phyloP scores from a whole-genome alignment of 139 green algal species.

The Edaphochlamys debaryana region DNA sequence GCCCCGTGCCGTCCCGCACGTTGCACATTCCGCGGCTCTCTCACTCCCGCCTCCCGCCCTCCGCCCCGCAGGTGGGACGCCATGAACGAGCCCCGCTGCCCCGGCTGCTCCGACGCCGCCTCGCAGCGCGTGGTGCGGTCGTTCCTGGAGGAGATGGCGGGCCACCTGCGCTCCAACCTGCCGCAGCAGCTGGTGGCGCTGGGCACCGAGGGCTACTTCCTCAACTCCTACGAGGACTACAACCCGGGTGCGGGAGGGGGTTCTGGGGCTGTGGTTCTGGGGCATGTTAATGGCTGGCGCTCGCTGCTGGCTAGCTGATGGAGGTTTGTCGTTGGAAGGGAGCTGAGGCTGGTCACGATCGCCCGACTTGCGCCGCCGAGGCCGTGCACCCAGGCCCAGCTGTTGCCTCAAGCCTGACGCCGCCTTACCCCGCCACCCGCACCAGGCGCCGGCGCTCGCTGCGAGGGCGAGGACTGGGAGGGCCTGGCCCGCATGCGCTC shows the following conservation, averaged over 20 bases:
- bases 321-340: too few relatives aligned
- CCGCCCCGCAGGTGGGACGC: background rate
- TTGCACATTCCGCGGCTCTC: too few relatives aligned
- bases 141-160: background rate
- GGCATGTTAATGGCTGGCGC: background rate
- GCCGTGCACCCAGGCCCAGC: too few relatives aligned
- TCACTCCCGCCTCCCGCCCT: too few relatives aligned
- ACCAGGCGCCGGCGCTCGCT: conserved; percentile 23
- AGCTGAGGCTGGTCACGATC: too few relatives aligned
- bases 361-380: too few relatives aligned
- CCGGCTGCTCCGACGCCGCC: background rate
- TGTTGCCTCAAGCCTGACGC: too few relatives aligned
- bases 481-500: background rate
- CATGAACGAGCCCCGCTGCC: conserved; percentile 24
- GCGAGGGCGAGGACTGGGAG: conserved; percentile 44
- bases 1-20: too few relatives aligned
- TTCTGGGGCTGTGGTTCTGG: background rate
- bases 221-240: conserved; percentile 13
- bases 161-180: background rate
- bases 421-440: too few relatives aligned
- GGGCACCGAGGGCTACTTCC: conserved; percentile 45
- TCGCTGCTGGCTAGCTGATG: background rate
- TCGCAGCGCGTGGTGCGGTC: background rate
- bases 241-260: background rate
- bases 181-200: conserved; percentile 30